These are phyloP conservation scores for Diaporthe ilicicola DNA, from an alignment of 2,329 filamentous ascomycete species.

Conservation along the genomic window DNA sequence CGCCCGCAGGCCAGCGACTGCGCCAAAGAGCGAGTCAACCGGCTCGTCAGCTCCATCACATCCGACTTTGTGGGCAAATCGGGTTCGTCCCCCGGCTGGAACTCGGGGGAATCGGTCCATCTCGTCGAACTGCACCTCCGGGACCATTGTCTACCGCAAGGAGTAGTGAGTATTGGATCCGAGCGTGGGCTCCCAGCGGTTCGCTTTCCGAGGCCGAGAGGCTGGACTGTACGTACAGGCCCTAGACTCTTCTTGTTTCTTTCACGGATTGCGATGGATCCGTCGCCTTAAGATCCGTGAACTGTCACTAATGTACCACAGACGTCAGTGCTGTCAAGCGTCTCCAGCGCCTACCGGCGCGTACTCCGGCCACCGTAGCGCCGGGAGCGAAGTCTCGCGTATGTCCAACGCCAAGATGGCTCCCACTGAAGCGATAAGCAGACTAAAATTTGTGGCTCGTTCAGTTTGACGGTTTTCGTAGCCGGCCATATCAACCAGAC, in stretches of 20 bases:
- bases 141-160: conserved; percentile 39
- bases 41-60: conserved; percentile 28
- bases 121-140: conserved; percentile 36
- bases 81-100: neutral
- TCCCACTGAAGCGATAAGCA: neutral
- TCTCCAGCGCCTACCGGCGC: conserved; percentile 43
- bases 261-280: neutral
- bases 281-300: neutral
- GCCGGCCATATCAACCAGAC: conserved; percentile 59
- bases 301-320: neutral
- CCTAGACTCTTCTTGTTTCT: neutral
- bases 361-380: conserved; percentile 40
- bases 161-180: conserved; percentile 41
- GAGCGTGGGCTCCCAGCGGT: conserved; percentile 37
- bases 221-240: neutral
- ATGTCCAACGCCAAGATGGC: neutral
- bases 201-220: conserved; percentile 16
- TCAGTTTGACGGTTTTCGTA: conserved; percentile 56
- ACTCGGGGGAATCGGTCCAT: conserved; percentile 12
- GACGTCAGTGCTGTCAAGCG: conserved; percentile 50
- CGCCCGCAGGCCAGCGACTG: neutral
- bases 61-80: conserved; percentile 6
- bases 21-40: conserved; percentile 35
- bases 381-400: conserved; percentile 41
- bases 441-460: neutral